These are phyloP conservation scores for Tothia fuscella DNA, from an alignment of 2,329 filamentous ascomycete species.

Conservation along the genomic window DNA sequence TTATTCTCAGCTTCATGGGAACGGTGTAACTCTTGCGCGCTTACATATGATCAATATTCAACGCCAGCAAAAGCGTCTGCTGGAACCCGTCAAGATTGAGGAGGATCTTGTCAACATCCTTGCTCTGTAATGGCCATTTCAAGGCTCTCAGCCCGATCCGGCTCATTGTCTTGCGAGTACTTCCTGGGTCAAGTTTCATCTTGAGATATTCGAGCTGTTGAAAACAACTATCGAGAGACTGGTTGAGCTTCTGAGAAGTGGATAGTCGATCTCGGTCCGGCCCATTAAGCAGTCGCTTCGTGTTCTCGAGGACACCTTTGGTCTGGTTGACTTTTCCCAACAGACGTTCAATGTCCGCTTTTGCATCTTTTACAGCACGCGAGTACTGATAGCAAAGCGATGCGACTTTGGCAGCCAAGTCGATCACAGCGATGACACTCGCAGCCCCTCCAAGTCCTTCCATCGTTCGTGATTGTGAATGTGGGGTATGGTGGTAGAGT, in stretches of 20 bases:
- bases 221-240: constrained; percentile 14
- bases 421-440: constrained; percentile 27
- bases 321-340: constrained; percentile 19
- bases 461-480: constrained; percentile 17
- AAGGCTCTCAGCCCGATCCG: constrained; percentile 18
- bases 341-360: constrained; percentile 24
- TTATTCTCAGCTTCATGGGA: too few relatives aligned
- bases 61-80: too few relatives aligned
- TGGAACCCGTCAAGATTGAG: too few relatives aligned
- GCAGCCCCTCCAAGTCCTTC: constrained; percentile 24
- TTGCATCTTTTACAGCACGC: constrained; percentile 20
- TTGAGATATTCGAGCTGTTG: constrained; percentile 14
- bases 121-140: constrained; percentile 21
- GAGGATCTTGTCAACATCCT: constrained; percentile 17
- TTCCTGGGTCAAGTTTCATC: constrained; percentile 4
- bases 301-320: constrained; percentile 16
- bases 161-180: constrained; percentile 13
- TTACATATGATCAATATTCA: too few relatives aligned
- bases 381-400: constrained; percentile 27
- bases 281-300: constrained; percentile 19
- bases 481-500: too few relatives aligned
- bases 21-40: too few relatives aligned
- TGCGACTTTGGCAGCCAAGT: constrained; percentile 26
- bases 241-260: constrained; percentile 17
- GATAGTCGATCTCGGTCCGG: constrained; percentile 18